Conservation (phyloP, 1,284 basidiomycete species). For the Porogramme epimiltina region DNA sequence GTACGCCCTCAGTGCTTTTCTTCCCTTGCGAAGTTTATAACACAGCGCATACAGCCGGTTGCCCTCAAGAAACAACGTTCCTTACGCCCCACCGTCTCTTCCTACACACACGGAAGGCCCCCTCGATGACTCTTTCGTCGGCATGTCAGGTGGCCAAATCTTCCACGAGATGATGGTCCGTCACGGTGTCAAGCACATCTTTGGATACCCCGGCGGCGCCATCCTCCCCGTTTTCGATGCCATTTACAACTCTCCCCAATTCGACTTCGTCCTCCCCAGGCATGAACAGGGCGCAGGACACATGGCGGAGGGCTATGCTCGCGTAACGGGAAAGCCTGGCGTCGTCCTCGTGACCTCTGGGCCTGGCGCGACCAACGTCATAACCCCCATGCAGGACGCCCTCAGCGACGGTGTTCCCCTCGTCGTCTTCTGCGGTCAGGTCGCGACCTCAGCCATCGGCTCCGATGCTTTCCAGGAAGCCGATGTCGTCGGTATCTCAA, state of each 20-base stretch:
- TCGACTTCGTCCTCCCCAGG: constrained; percentile 93
- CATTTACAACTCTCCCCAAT: constrained; percentile 95
- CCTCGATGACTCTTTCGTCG: constrained; percentile 84
- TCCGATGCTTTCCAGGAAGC: constrained; percentile 99
- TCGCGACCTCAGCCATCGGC: constrained; percentile 96
- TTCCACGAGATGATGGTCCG: constrained; percentile 99
- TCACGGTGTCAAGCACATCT: constrained; percentile 95
- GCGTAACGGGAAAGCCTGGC: constrained; percentile 96
- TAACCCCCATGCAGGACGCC: constrained; percentile 98
- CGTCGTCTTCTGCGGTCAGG: constrained; percentile 96
- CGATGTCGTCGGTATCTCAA: constrained; percentile 94
- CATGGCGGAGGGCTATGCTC: constrained; percentile 98
- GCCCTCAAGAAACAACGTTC: constrained; percentile 53
- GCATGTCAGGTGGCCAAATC: constrained; percentile 94
- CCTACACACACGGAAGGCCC: constrained; percentile 50
- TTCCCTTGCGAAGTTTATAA: not conserved
- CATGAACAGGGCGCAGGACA: constrained; percentile 99
- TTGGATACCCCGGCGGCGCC: constrained; percentile 97
- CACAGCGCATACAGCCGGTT: constrained; percentile 57
- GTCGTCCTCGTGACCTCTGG: constrained; percentile 98
- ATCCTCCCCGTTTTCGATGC: constrained; percentile 99
- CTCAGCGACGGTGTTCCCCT: constrained; percentile 93
- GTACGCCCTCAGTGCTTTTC: constrained; percentile 35
- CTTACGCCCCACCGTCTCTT: constrained; percentile 42
- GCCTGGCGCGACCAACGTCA: constrained; percentile 96